Evolutionary conservation across 306 rosid species (phyloP).

Genomic region (Glycyrrhiza uralensis): DNA sequence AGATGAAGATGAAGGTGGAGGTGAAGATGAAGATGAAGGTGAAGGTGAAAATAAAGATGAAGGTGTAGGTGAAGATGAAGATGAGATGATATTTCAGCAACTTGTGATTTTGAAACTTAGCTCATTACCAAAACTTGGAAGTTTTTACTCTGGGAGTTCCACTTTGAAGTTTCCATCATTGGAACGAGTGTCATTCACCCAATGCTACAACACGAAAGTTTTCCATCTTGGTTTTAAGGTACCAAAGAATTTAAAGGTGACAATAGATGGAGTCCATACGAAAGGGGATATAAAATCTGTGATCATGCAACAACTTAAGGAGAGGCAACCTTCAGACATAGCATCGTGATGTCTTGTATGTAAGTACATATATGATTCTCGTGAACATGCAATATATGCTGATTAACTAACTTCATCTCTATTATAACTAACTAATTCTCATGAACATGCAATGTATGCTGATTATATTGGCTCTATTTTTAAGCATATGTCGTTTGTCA

Average conservation of each 20-base stretch:
- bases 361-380: neutral
- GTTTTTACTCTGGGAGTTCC: slow-evolving; percentile 18
- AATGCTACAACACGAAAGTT: neutral
- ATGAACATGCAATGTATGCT: neutral
- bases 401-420: no score
- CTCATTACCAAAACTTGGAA: neutral
- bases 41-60: no score
- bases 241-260: neutral
- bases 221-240: neutral
- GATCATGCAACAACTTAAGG: neutral
- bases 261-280: neutral
- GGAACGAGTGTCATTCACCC: neutral
- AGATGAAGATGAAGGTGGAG: no score
- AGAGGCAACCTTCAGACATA: no score
- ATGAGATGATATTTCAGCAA: neutral
- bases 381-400: neutral
- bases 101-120: neutral
- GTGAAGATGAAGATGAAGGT: neutral
- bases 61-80: neutral
- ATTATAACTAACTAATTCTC: no score
- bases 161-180: slow-evolving; percentile 10
- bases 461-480: no score
- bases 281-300: neutral
- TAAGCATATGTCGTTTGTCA: no score
- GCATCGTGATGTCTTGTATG: no score